Base-by-base conservation (phyloP, 1,284 basidiomycete species). In the Wolfiporia cocos region DNA sequence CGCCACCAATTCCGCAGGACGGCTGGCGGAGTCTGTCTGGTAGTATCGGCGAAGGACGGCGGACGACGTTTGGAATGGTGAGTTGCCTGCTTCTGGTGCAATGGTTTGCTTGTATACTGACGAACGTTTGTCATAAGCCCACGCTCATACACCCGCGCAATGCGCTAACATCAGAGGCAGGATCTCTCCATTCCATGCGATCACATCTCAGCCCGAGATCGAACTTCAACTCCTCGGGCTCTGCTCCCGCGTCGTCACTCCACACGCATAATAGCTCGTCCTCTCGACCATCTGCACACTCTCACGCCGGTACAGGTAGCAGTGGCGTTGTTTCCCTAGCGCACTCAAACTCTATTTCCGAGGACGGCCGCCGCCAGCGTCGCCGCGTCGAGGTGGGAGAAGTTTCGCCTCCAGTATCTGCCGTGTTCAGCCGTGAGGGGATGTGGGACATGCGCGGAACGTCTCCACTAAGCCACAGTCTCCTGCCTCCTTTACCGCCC, bases 101-200 rank as follows among this genome's bases (percentile, higher is more conserved):
- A 28, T 28, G 26, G 14, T 7, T 28, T 48, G 9, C 3, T 3
- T 11, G 31, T 41, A 41, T 19, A 22, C 32, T 37, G 34, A 40
- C 26, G 21, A 17, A n/a, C n/a, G n/a, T n/a, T n/a, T n/a, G n/a
- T 29, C 20, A 35, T 28, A 44, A 67, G 67, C 67, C 68, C 11
- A 58, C 64, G 53, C 57, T 73, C 39, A 57, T 73, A 29, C 66
- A 74, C 39, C 68, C 69, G 24, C 56, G 53, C 24, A 66, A 65
- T 53, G 46, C 53, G 43, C 44, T 52, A 1, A 47, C 35, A n/a
- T 80, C 81, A 20, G 77, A 83, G 50, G 67, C 71, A 49, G 76
- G 70, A 21, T 84, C 81, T 1, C 54, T 84, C 14, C 73, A 79
- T 52, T 82, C 80, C 0, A 70, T 74, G 66, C 68, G 65, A 21